phyloP scores from a whole-genome alignment of 768 basidiomycete species.

The Rhodocollybia butyracea region DNA sequence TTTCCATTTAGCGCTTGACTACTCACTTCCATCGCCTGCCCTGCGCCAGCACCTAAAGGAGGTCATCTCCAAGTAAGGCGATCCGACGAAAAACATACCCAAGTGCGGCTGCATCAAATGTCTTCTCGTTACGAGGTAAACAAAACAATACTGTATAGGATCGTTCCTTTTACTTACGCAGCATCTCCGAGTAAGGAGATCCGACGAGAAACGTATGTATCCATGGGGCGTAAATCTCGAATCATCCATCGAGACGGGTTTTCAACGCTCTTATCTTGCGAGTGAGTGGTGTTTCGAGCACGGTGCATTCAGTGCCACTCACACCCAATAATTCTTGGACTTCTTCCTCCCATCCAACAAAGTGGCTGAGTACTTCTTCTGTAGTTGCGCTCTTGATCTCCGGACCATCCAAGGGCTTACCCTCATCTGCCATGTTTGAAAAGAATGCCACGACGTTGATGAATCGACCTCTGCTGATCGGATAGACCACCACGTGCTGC shows the following conservation, averaged over 20 bases:
- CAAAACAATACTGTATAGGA: too few species aligned
- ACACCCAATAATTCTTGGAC: slow-evolving; percentile 43
- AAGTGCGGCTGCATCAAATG: slow-evolving; percentile 14
- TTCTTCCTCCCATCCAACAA: slow-evolving; percentile 44
- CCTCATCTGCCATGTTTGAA: slow-evolving; percentile 31
- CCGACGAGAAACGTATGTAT: slow-evolving; percentile 22
- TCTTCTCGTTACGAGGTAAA: too few species aligned
- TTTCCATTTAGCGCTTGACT: background rate
- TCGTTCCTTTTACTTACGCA: too few species aligned
- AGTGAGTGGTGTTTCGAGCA: background rate
- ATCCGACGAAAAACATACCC: slow-evolving; percentile 19
- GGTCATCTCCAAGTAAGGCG: slow-evolving; percentile 7
- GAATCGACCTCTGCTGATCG: slow-evolving; percentile 43
- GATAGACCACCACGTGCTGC: slow-evolving; percentile 48
- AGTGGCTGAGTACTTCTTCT: slow-evolving; percentile 35
- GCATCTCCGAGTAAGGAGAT: slow-evolving; percentile 37
- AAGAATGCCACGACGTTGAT: slow-evolving; percentile 48
- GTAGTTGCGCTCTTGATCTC: slow-evolving; percentile 30
- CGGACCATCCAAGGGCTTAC: slow-evolving; percentile 22
- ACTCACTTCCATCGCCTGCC: slow-evolving; percentile 25
- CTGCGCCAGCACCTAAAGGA: slow-evolving; percentile 23
- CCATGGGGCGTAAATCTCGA: slow-evolving; percentile 25
- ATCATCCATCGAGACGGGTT: slow-evolving; percentile 29
- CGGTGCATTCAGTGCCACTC: background rate
- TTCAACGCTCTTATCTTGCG: slow-evolving; percentile 18